Percentiles rank a stretch among this genome's conserved stretches.
phyloP scores from a whole-genome alignment of 495 filamentous ascomycete genomes.

The Penicillium silybi region DNA sequence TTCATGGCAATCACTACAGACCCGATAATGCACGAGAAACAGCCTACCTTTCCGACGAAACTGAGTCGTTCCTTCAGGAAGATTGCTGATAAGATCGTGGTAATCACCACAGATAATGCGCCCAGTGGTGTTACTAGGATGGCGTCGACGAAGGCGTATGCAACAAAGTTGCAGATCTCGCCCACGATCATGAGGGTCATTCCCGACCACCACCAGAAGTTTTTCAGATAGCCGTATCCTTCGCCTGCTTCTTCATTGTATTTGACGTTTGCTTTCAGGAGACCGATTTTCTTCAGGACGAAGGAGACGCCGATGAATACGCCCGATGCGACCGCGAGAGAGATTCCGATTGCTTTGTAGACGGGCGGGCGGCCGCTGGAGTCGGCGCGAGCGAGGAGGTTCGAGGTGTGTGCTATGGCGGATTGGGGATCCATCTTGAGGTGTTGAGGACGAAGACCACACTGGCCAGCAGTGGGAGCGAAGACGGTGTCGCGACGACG shows the following conservation, averaged over 20 bases:
- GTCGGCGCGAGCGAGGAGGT: conserved; percentile 46
- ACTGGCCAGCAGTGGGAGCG: conserved; percentile 29
- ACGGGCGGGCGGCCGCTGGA: conserved; percentile 47
- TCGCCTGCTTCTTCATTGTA: conserved; percentile 96
- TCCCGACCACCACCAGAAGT: conserved; percentile 89
- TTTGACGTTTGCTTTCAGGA: conserved; percentile 91
- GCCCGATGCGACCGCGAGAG: conserved; percentile 81
- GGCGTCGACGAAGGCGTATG: conserved; percentile 95
- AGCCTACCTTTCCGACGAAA: conserved; percentile 93
- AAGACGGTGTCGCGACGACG: conserved; percentile 7
- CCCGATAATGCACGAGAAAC: conserved; percentile 91
- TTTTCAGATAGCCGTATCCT: conserved; percentile 97
- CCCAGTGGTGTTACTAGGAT: conserved; percentile 94
- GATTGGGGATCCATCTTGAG: conserved; percentile 44
- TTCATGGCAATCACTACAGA: conserved; percentile 93
- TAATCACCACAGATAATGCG: conserved; percentile 92
- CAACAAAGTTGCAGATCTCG: conserved; percentile 96
- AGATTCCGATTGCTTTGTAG: conserved; percentile 87
- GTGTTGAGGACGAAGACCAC: conserved; percentile 6
- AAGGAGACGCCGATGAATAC: conserved; percentile 95
- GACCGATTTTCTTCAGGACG: conserved; percentile 88
- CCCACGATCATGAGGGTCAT: conserved; percentile 98
- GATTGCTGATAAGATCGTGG: conserved; percentile 87
- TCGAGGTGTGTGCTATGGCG: conserved; percentile 37
- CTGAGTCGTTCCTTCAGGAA: conserved; percentile 95